Evolutionary conservation across 2,329 filamentous ascomycete genomes (phyloP).

Genomic region (Fusarium sp.): DNA sequence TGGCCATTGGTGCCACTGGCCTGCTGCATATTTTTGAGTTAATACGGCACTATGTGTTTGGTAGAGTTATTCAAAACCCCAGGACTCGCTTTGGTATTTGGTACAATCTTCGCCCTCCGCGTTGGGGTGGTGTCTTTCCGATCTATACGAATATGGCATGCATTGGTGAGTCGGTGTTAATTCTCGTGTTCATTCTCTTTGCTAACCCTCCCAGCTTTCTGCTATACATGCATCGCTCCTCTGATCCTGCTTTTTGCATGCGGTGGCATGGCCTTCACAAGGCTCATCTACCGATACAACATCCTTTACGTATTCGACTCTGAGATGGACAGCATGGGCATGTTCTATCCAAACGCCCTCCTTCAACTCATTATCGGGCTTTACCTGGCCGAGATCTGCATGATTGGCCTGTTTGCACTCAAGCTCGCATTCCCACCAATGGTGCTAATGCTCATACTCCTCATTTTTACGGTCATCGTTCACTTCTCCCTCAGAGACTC

Average conservation of each 20-base stretch:
- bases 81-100: slow-evolving; percentile 84
- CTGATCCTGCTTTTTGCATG: slow-evolving; percentile 86
- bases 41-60: slow-evolving; percentile 67
- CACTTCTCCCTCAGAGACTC: slow-evolving; percentile 81
- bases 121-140: slow-evolving; percentile 87
- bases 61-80: slow-evolving; percentile 81
- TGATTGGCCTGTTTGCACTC: slow-evolving; percentile 87
- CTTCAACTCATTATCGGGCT: slow-evolving; percentile 87
- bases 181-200: rapidly evolving
- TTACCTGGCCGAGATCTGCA: slow-evolving; percentile 84
- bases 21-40: slow-evolving; percentile 80
- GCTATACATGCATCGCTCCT: slow-evolving; percentile 88
- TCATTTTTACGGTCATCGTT: slow-evolving; percentile 81
- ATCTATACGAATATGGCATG: slow-evolving; percentile 85
- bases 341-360: slow-evolving; percentile 87
- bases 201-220: slow-evolving; percentile 70
- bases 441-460: slow-evolving; percentile 80
- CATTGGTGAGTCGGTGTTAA: slow-evolving; percentile 70
- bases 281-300: slow-evolving; percentile 91
- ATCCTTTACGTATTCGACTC: slow-evolving; percentile 88
- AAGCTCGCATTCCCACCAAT: slow-evolving; percentile 75
- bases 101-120: slow-evolving; percentile 78
- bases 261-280: slow-evolving; percentile 83
- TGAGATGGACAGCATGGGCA: slow-evolving; percentile 86
- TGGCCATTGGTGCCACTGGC: slow-evolving; percentile 80